Conservation (phyloP, 75 land plant species). For the Gnetum montanum region DNA sequence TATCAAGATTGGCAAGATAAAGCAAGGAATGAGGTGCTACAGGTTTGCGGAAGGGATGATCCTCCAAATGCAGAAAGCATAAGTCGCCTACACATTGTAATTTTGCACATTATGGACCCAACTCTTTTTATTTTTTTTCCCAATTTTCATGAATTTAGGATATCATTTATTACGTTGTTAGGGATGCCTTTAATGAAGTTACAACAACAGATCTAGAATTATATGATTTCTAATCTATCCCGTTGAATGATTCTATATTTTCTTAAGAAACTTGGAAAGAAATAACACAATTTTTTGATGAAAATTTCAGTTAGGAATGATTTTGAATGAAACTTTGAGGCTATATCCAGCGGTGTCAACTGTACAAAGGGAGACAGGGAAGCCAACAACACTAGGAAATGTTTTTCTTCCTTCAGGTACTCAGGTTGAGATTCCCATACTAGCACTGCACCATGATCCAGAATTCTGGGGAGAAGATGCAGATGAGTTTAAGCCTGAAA, state of each 20-base stretch:
- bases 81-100: conserved; percentile 48
- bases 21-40: conserved; percentile 38
- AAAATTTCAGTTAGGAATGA: conserved; percentile 19
- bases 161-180: not conserved
- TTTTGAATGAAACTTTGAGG: conserved; percentile 16
- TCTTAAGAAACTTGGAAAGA: not conserved
- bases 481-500: conserved; percentile 59
- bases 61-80: conserved; percentile 25
- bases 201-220: not conserved
- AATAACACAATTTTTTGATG: not conserved
- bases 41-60: conserved; percentile 17
- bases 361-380: not conserved
- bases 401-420: conserved; percentile 41
- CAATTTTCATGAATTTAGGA: not conserved
- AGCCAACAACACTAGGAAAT: conserved; percentile 8
- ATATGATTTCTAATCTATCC: not conserved
- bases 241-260: not conserved
- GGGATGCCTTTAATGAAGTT: not conserved
- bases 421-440: conserved; percentile 55
- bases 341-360: conserved; percentile 11
- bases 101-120: not conserved
- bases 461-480: conserved; percentile 69
- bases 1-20: conserved; percentile 56
- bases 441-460: conserved; percentile 57
- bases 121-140: not conserved